These are phyloP conservation scores for Fusarium euwallaceae DNA, from an alignment of 2,329 filamentous ascomycete species.

Conservation along the genomic window DNA sequence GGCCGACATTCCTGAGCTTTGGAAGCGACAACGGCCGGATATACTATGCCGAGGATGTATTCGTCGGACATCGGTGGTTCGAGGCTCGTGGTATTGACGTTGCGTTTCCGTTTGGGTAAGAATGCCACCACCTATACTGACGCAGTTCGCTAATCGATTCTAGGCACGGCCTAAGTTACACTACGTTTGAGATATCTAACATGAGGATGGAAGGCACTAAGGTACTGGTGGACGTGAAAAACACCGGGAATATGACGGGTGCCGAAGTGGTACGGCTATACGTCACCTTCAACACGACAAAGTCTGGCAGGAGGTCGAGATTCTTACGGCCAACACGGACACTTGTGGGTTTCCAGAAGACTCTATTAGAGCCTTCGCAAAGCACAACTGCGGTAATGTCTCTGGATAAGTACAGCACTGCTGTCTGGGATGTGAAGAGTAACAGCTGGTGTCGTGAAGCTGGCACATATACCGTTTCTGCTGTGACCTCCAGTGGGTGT, in stretches of 20 bases:
- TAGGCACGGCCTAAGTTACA: conserved; percentile 31
- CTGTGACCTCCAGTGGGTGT: neutral
- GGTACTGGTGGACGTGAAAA: neutral
- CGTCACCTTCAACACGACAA: neutral
- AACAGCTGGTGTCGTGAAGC: conserved; percentile 16
- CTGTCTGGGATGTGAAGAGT: conserved; percentile 17
- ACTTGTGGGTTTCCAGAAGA: conserved; percentile 14
- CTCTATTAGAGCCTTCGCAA: neutral
- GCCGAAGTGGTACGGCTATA: conserved; percentile 28
- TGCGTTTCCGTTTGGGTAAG: conserved; percentile 29
- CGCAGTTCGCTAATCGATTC: neutral
- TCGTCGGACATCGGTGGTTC: conserved; percentile 32
- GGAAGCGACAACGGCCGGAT: conserved; percentile 23
- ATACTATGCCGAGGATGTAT: conserved; percentile 29
- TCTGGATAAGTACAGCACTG: conserved; percentile 12
- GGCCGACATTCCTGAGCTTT: conserved; percentile 18
- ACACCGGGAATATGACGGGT: conserved; percentile 3
- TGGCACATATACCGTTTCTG: conserved; percentile 14
- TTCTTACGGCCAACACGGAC: conserved; percentile 14
- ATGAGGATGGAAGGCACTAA: neutral
- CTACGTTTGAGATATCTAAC: conserved; percentile 4
- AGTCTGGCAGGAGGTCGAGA: conserved; percentile 9
- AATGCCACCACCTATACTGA: neutral
- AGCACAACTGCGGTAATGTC: neutral
- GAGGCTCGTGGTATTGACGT: conserved; percentile 12